Evolutionary conservation across 768 basidiomycete genomes (phyloP).

Genomic region (Mycena latifolia): DNA sequence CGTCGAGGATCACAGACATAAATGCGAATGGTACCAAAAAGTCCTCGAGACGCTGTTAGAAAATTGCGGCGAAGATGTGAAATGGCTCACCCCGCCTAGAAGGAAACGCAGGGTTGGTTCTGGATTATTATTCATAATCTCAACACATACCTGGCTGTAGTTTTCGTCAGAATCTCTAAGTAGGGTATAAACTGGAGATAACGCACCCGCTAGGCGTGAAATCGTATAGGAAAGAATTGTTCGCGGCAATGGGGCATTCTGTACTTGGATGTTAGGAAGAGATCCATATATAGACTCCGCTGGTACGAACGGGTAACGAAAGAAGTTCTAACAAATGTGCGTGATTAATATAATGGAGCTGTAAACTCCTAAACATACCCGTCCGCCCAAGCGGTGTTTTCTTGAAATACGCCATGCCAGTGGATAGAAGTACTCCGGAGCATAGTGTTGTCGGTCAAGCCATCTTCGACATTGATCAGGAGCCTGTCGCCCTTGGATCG

Average conservation of each 20-base stretch:
- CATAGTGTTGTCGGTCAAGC: conserved; percentile 54
- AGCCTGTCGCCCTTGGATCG: conserved; percentile 45
- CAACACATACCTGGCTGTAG: conserved; percentile 16
- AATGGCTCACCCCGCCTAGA: conserved; percentile 11
- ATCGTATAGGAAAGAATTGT: conserved; percentile 44
- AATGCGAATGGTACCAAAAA: conserved; percentile 27
- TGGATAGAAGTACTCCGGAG: conserved; percentile 50
- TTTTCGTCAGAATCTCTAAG: background rate
- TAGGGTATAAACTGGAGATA: background rate
- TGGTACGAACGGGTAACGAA: conserved; percentile 29
- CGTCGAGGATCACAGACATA: background rate
- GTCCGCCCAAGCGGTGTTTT: conserved; percentile 41
- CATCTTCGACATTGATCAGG: conserved; percentile 52
- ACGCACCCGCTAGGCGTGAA: conserved; percentile 34
- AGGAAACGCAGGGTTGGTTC: no score
- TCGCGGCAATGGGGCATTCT: conserved; percentile 48
- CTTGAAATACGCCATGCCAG: conserved; percentile 42
- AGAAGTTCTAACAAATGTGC: background rate
- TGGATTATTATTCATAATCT: no score
- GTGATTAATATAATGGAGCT: background rate
- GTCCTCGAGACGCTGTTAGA: conserved; percentile 11
- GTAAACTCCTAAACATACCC: conserved; percentile 39
- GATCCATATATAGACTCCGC: no score
- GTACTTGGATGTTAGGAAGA: background rate
- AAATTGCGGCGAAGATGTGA: background rate